Percentiles rank a stretch among this genome's conserved stretches.
These are phyloP conservation scores for Penicillium roqueforti DNA, from an alignment of 495 filamentous ascomycete species.

Conservation along the genomic window DNA sequence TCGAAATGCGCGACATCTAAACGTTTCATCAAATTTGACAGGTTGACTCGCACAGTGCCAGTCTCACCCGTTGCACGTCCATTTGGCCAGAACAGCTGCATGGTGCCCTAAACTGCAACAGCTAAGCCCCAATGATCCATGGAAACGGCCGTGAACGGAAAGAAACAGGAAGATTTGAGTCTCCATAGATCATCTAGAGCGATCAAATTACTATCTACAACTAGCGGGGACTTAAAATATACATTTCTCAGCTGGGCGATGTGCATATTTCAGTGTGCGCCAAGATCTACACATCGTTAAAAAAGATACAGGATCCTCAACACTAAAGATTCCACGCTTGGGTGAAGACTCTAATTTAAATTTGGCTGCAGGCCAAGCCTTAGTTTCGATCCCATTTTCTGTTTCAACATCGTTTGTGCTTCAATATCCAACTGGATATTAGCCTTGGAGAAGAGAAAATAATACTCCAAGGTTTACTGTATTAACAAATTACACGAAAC, in stretches of 20 bases:
- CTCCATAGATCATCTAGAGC: not conserved
- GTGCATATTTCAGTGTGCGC: constrained; percentile 9
- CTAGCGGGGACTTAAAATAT: constrained; percentile 4
- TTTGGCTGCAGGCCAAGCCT: constrained; percentile 3
- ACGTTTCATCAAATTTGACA: constrained; percentile 14
- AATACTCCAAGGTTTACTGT: not conserved
- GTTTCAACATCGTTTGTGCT: constrained; percentile 1
- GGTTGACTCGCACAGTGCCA: constrained; percentile 13
- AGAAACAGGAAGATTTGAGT: not conserved
- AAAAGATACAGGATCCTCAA: not conserved
- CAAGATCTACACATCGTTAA: not conserved
- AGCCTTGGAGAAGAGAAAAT: not conserved
- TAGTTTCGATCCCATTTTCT: not conserved
- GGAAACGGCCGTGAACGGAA: constrained; percentile 10
- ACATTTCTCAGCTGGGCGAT: constrained; percentile 3
- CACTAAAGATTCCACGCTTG: not conserved
- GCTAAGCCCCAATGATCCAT: constrained; percentile 32
- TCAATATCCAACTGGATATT: not conserved
- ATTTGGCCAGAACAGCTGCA: constrained; percentile 27
- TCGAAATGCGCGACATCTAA: constrained; percentile 4
- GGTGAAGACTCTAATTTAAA: constrained; percentile 8
- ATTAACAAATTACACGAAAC: constrained; percentile 1
- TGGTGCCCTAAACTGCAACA: constrained; percentile 31
- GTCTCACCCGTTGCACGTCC: constrained; percentile 29
- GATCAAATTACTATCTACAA: not conserved